Conservation (phyloP, 805 yeast species). For the Cyberlindnera mrakii region DNA sequence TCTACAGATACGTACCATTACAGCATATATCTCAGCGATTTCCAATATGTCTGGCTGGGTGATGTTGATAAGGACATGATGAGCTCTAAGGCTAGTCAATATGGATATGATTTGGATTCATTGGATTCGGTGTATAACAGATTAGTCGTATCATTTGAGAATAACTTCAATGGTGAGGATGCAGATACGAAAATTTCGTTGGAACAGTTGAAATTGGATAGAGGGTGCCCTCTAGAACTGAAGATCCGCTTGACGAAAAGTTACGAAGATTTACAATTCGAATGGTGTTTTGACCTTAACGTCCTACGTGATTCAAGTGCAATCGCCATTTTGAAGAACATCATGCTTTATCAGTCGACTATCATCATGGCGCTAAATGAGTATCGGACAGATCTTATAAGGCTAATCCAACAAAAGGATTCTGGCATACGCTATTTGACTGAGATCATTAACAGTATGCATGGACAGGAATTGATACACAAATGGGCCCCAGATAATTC, state of each 20-base stretch:
- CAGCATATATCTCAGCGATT: conserved; percentile 18
- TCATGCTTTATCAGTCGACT: conserved; percentile 19
- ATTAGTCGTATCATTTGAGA: conserved; percentile 10
- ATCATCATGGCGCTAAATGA: conserved; percentile 16
- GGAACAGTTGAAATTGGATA: conserved; percentile 10
- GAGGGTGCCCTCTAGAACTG: conserved; percentile 16
- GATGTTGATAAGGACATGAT: conserved; percentile 15
- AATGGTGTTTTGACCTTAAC: conserved; percentile 19
- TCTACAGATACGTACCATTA: conserved; percentile 7
- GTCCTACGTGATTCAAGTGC: conserved; percentile 20
- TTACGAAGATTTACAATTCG: conserved; percentile 7
- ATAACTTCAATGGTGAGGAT: conserved; percentile 9
- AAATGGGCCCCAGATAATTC: conserved; percentile 31
- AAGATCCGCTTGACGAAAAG: conserved; percentile 9
- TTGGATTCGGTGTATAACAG: conserved; percentile 7
- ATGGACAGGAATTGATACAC: conserved; percentile 17
- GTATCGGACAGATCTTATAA: conserved; percentile 14
- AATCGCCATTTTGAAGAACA: conserved; percentile 15
- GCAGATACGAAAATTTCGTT: conserved; percentile 3
- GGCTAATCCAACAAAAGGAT: conserved; percentile 25
- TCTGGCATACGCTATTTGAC: conserved; percentile 24
- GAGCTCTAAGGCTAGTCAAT: conserved; percentile 9
- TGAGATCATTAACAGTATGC: conserved; percentile 23
- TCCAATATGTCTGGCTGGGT: conserved; percentile 19
- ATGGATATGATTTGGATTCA: conserved; percentile 14